Evolutionary conservation across 2,329 filamentous ascomycete species (phyloP), one percentile per base, ranked within the genome.

Genomic region (Decorospora gaudefroyi): DNA sequence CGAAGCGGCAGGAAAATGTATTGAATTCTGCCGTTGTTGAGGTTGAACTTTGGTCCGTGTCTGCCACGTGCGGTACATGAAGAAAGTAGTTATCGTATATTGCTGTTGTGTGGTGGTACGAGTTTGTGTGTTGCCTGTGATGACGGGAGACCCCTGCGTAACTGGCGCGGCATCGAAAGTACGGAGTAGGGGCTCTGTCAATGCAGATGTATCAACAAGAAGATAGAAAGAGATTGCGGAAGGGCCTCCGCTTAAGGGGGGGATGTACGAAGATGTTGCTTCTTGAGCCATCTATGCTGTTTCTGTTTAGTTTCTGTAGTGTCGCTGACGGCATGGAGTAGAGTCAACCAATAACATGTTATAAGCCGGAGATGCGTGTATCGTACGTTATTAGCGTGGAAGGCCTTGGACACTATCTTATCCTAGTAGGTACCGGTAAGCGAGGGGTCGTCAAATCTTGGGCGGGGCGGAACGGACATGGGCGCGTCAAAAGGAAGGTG

Each of bases 51-150:
- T 42, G 44, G 35, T 31, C 50, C 12, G 30, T n/a, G 18, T 21
- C 36, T 51, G 49, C 41, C 46, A 53, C 44, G 49, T 53, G 43
- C 37, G 12, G 42, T 46, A 46, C 35, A 34, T 46, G 21, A 11
- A 13, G 27, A 27, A 46, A 35, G 42, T 42, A 35, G n/a, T n/a
- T n/a, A n/a, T 12, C 23, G 11, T 25, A 36, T 32, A 42, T 46
- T 42, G 33, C n/a, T n/a, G n/a, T n/a, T n/a, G n/a, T n/a, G n/a
- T 35, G 11, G 16, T 50, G 34, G 37, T 46, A 32, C 47, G 28
- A 35, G 39, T 28, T 11, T 17, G 11, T 25, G 11, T 12, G 23
- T 37, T 18, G 25, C 9, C 11, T 16, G 16, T 17, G 26, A 16
- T 10, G 26, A 15, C 7, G 32, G n/a, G 16, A 33, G 26, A 33